A percentile compares a stretch with the other conserved stretches of the same genome.
Evolutionary conservation across 352 stramenopile species (phyloP).

Genomic region (Globisporangium camurandrum): DNA sequence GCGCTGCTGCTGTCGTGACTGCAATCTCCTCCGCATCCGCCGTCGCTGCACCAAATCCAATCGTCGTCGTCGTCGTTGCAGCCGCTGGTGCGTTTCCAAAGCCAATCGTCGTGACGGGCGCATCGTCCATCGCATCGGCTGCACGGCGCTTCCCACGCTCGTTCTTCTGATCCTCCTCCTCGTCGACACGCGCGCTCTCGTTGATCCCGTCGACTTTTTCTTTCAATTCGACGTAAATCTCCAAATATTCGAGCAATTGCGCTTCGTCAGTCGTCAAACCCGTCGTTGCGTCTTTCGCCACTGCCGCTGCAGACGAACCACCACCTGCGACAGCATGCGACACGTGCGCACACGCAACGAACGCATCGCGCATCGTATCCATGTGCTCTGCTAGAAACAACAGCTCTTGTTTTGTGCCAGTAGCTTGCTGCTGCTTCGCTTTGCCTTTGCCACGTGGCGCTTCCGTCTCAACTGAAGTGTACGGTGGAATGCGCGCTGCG

Average conservation of each 20-base stretch:
- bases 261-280: slow-evolving; percentile 28
- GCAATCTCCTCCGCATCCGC: neutral
- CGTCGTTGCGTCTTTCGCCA: slow-evolving; percentile 10
- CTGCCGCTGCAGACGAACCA: no score
- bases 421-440: slow-evolving; percentile 61
- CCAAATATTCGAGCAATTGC: slow-evolving; percentile 70
- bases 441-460: slow-evolving; percentile 22
- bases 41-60: slow-evolving; percentile 45
- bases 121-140: slow-evolving; percentile 4
- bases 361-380: slow-evolving; percentile 47
- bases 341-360: slow-evolving; percentile 38
- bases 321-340: no score
- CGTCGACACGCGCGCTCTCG: slow-evolving; percentile 27
- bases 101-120: slow-evolving; percentile 53
- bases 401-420: slow-evolving; percentile 20
- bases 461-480: slow-evolving; percentile 10
- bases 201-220: slow-evolving; percentile 81
- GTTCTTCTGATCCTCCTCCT: neutral
- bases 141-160: slow-evolving; percentile 2
- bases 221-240: slow-evolving; percentile 83
- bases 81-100: slow-evolving; percentile 41
- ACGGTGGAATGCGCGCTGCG: slow-evolving; percentile 39
- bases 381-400: slow-evolving; percentile 41
- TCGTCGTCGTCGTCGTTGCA: slow-evolving; percentile 4
- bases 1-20: neutral